Evolutionary conservation across 768 basidiomycete genomes (phyloP).

Genomic region (Kondoa subrosea): DNA sequence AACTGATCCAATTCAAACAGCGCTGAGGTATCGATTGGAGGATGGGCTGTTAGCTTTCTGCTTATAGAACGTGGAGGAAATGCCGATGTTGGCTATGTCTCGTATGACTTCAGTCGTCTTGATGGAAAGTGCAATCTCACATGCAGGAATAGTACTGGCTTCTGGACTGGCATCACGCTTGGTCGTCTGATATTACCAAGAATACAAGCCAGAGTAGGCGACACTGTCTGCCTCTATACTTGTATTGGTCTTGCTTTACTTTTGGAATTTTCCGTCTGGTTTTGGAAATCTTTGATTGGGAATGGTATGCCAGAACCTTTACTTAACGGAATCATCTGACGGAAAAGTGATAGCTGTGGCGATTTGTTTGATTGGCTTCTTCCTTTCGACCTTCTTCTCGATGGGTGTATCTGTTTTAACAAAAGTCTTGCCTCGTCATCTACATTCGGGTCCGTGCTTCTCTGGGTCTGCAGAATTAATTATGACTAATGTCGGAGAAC

Average conservation of each 20-base stretch:
- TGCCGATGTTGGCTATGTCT: conserved; percentile 12
- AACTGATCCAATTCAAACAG: background rate
- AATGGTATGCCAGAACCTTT: conserved; percentile 11
- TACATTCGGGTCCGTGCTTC: conserved; percentile 16
- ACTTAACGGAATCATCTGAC: background rate
- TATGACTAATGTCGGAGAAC: background rate
- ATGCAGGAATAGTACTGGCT: background rate
- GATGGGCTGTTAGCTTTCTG: conserved; percentile 17
- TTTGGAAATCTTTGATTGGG: conserved; percentile 13
- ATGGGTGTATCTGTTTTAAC: conserved; percentile 11
- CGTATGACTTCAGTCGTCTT: background rate
- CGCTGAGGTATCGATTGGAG: conserved; percentile 14
- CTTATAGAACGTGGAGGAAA: conserved; percentile 10
- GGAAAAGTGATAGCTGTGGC: conserved; percentile 6
- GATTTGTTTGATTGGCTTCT: conserved; percentile 16
- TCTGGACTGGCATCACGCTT: background rate
- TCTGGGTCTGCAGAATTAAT: background rate
- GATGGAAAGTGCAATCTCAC: background rate
- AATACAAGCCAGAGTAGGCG: conserved; percentile 12
- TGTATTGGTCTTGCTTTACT: conserved; percentile 10
- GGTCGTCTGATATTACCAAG: conserved; percentile 10
- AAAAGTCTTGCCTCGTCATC: conserved; percentile 13
- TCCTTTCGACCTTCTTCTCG: conserved; percentile 16
- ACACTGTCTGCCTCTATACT: conserved; percentile 10
- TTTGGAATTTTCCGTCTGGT: conserved; percentile 16